phyloP scores from a whole-genome alignment of 2,329 filamentous ascomycete genomes.

The Scytalidium sp. region DNA sequence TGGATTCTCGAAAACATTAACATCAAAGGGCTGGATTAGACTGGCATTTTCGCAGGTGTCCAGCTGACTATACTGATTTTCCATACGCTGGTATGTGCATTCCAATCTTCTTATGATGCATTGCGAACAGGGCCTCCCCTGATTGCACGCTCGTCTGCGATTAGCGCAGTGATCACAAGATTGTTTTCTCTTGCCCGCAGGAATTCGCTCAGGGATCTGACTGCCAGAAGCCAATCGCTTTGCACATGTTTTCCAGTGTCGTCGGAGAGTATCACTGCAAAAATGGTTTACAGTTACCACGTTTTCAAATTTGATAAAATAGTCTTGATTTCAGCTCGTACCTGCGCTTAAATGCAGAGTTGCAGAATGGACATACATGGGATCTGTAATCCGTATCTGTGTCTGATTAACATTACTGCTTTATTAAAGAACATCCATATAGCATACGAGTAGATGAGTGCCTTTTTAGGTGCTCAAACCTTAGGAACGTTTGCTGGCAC shows the following conservation, averaged over 20 bases:
- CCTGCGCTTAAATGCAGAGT: conserved; percentile 1
- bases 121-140: conserved; percentile 5
- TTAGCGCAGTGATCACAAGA: conserved; percentile 10
- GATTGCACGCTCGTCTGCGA: conserved; percentile 8
- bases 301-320: background rate
- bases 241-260: conserved; percentile 1
- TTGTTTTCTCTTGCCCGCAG: conserved; percentile 6
- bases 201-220: conserved; percentile 5
- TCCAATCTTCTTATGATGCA: background rate
- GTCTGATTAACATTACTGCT: background rate
- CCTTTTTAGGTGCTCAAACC: background rate
- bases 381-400: background rate
- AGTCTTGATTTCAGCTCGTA: background rate
- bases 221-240: background rate
- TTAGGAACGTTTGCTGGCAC: background rate
- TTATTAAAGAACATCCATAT: background rate
- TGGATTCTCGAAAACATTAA: background rate
- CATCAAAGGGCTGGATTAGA: background rate
- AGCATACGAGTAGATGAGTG: background rate
- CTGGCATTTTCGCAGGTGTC: background rate
- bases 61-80: background rate
- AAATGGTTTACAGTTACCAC: background rate
- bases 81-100: conserved; percentile 2
- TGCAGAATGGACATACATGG: background rate
- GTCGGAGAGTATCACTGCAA: conserved; percentile 1